Base-by-base conservation (phyloP, 345 rosid genomes). In the Acer saccharum region DNA sequence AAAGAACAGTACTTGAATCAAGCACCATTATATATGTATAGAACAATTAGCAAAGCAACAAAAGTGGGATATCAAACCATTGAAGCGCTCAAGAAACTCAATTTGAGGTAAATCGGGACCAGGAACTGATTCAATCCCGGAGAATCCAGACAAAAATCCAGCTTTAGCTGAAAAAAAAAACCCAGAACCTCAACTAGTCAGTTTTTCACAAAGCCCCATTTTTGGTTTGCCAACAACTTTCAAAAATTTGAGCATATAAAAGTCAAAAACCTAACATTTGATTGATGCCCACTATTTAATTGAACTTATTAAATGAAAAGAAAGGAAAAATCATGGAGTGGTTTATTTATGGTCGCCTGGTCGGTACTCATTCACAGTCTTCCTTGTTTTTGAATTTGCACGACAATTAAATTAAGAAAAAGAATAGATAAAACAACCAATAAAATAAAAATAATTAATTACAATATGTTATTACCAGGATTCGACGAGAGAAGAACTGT, bases 101-200 rank as follows among this genome's bases (percentile, higher is more conserved):
- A 95, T 80, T 69, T 89, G 78, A 43, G 99, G 99, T 77, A 95
- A 79, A 69, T 90, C 72, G 7, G 99, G 99, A 41, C 96, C 94
- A 6, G 98, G 98, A n/a, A 93, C 77, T 68, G 99, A 95, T 86
- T 93, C 98, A 71, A 95, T 83, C 44, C 98, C 98, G 7, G 98
- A 27, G 18, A 82, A 82, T 77, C 98, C 98, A 0, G 98, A 95
- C 83, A 95, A 71, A 55, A 95, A 2, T 12, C 98, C 98, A 17
- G 98, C 98, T 80, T 85, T 68, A 60, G 93, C 98, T 92, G 92
- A 88, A 80, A 4, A 35, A 32, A 32, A 35, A 71, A 78, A 70
- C 41, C 13, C 43, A 69, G 23, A 78, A 71, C 23, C 10, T 46
- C 46, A 55, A 43, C 55, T 29, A 50, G 48, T 61, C 76, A 44